Evolutionary conservation across 2,329 filamentous ascomycete species (phyloP), one percentile per base, ranked within the genome.

Genomic region (Colletotrichum paranaense): DNA sequence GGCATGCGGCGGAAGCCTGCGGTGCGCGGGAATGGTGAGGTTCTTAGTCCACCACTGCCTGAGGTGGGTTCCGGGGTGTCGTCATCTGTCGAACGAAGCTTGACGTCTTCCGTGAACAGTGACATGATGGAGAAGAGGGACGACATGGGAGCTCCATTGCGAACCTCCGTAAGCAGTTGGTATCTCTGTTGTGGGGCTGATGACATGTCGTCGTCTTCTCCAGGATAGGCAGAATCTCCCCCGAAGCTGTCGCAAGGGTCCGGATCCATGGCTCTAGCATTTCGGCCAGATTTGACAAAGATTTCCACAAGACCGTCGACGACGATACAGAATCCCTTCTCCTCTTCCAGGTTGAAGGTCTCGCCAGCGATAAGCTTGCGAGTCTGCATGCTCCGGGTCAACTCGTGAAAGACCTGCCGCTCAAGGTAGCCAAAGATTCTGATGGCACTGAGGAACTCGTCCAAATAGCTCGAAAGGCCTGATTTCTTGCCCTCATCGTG

Each of bases 381-480:
- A 24, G 97, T 99, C 85, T 99, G 97, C 97, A 99, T 99, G 72
- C 95, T 98, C 73, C 97, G 89, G 0, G 97, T 99, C 78, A 99
- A 89, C 83, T 99, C 97, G 80, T 99, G 97, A 79, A 99, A 99
- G 55, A 99, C 97, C 0, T 97, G 95, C 30, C 97, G 91, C 81
- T 99, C 97, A 56, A 99, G 87, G 80, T 98, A 99, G 9, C 97
- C 97, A 84, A 99, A 99, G 71, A 99, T 97, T 83, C 98, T 99
- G 86, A 99, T 99, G 35, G 97, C 97, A 80, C 95, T 98, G 26
- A 99, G 86, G 78, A 99, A 99, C 82, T 99, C 97, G 83, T 99
- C 97, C 30, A 99, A 88, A 78, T 99, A 99, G 81, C 95, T 99
- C n/a, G 95, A 92, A 57, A 99, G 87, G 0, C 96, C 97, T 0